Evolutionary conservation across 148 eudicot genomes (phyloP).

Genomic region (Chenopodium quinoa): DNA sequence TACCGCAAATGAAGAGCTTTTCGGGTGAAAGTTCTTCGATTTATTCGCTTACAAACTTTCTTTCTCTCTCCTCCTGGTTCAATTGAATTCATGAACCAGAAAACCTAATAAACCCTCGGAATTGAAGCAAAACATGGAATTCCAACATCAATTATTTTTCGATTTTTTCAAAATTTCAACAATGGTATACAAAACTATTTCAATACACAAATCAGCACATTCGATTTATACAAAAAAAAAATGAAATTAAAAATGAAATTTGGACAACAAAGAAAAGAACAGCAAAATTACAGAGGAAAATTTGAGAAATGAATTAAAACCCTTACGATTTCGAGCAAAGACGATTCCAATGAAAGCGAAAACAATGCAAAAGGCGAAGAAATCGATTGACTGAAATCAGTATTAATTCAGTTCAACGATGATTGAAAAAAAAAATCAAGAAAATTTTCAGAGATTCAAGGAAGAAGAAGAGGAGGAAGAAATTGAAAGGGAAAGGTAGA

Average conservation of each 20-base stretch:
- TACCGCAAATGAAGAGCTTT: not conserved
- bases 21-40: not conserved
- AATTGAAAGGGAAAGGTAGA: not conserved
- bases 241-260: not conserved
- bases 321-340: not conserved
- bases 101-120: constrained; percentile 15
- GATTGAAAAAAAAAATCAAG: too few relatives aligned
- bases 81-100: constrained; percentile 13
- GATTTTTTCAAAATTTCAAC: not conserved
- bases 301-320: not conserved
- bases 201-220: not conserved
- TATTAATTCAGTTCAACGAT: too few relatives aligned
- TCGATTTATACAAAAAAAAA: not conserved
- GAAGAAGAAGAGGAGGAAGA: not conserved
- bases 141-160: not conserved
- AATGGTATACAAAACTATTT: not conserved
- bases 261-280: not conserved
- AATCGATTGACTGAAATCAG: not conserved
- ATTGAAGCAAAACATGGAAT: not conserved
- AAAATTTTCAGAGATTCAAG: not conserved
- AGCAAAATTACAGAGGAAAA: not conserved
- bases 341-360: not conserved
- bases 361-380: not conserved
- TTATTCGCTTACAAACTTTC: not conserved
- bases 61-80: not conserved